Conservation (phyloP, 106 monocot genomes). For the Phalaenopsis equestris region DNA sequence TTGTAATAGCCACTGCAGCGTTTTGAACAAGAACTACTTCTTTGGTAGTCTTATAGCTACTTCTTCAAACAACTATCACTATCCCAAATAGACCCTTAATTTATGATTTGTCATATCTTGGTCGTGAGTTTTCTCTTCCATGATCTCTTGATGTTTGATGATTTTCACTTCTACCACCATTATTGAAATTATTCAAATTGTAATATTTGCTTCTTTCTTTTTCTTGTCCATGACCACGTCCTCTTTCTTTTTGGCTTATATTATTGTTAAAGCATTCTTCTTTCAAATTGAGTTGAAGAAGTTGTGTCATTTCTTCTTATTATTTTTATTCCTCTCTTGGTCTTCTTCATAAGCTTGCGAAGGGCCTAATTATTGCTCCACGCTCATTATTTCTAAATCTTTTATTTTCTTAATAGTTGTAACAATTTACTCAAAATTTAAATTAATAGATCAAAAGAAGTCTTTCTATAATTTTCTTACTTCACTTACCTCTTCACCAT, state of each 20-base stretch:
- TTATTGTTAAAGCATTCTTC: background rate
- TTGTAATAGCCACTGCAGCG: too few relatives aligned
- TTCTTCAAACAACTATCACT: too few relatives aligned
- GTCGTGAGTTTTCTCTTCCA: background rate
- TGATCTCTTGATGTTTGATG: background rate
- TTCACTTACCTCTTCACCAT: background rate
- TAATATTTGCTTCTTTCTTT: too few relatives aligned
- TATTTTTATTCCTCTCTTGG: background rate
- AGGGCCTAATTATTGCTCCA: background rate
- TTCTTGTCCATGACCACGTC: background rate
- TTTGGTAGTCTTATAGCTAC: too few relatives aligned
- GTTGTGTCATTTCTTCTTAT: too few relatives aligned
- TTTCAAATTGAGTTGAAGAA: background rate
- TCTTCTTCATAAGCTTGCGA: background rate
- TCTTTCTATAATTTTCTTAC: background rate
- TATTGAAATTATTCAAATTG: too few relatives aligned
- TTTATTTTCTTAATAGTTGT: background rate
- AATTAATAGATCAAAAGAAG: background rate
- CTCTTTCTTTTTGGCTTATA: background rate
- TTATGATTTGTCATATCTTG: background rate
- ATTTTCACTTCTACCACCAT: too few relatives aligned
- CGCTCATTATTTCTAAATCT: background rate
- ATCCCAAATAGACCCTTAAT: too few relatives aligned
- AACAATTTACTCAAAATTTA: background rate
- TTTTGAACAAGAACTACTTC: too few relatives aligned